Percentiles rank a stretch among this genome's conserved stretches.
Evolutionary conservation across 257 asterid species (phyloP).

Genomic region (Solanum chmielewskii): DNA sequence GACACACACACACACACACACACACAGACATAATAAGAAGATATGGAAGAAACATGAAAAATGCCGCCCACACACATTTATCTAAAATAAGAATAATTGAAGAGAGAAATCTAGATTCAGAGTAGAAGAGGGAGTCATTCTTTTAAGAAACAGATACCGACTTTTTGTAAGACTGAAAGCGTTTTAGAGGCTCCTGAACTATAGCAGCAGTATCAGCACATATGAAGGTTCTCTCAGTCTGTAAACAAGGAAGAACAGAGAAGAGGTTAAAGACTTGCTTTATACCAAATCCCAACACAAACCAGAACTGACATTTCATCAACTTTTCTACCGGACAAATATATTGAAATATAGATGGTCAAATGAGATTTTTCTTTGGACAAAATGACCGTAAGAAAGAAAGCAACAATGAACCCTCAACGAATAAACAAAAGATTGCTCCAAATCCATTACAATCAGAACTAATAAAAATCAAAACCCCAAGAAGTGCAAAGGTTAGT

Average conservation of each 20-base stretch:
- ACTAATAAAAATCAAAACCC: background rate
- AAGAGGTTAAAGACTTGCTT: background rate
- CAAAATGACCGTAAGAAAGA: background rate
- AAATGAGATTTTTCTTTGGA: background rate
- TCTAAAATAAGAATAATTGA: background rate
- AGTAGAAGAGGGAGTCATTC: background rate
- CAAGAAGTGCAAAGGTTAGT: background rate
- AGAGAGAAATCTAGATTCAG: background rate
- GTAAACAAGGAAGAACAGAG: slow-evolving; percentile 11
- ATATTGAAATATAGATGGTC: background rate
- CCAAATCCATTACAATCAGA: background rate
- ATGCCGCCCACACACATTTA: background rate
- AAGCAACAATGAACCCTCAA: background rate
- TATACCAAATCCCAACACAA: background rate
- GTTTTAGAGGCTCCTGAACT: slow-evolving; percentile 59
- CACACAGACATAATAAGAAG: too few relatives aligned
- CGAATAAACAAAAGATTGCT: background rate
- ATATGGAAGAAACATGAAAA: background rate
- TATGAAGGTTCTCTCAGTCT: slow-evolving; percentile 75
- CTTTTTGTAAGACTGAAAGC: slow-evolving; percentile 74
- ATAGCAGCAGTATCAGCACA: slow-evolving; percentile 94
- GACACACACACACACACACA: too few relatives aligned
- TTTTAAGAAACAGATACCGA: slow-evolving; percentile 12
- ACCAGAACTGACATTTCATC: background rate
- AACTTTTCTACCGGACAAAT: background rate